These are phyloP conservation scores for Auriculariales sp. DNA, from an alignment of 768 basidiomycete species.

Conservation along the genomic window DNA sequence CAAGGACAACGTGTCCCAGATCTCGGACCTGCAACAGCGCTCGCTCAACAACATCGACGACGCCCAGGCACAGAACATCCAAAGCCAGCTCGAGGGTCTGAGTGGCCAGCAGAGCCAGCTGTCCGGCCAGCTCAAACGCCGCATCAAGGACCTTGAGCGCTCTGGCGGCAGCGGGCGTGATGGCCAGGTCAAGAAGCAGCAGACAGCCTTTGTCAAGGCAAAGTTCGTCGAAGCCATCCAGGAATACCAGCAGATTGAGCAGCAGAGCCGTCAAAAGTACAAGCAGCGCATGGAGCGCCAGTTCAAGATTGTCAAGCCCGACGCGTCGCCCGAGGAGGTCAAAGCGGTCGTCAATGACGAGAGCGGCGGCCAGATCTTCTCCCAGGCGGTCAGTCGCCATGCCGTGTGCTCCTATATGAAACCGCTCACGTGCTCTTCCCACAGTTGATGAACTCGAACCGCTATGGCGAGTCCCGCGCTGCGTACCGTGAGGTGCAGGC, in stretches of 20 bases:
- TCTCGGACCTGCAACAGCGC: slow-evolving; percentile 60
- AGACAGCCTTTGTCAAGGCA: slow-evolving; percentile 30
- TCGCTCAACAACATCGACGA: slow-evolving; percentile 70
- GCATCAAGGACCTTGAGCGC: slow-evolving; percentile 44
- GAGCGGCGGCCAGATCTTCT: slow-evolving; percentile 59
- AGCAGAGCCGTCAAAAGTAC: slow-evolving; percentile 10
- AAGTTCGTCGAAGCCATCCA: slow-evolving; percentile 16
- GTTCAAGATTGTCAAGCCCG: slow-evolving; percentile 18
- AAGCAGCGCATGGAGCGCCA: slow-evolving; percentile 15
- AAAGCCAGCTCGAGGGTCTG: slow-evolving; percentile 42
- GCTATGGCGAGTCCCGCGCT: slow-evolving; percentile 26
- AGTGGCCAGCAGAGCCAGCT: slow-evolving; percentile 44
- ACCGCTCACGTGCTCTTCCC: not conserved
- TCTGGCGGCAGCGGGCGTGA: slow-evolving; percentile 54
- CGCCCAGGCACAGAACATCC: slow-evolving; percentile 41
- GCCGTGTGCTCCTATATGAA: too few relatives aligned
- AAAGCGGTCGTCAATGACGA: slow-evolving; percentile 58
- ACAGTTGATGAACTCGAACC: slow-evolving; percentile 45
- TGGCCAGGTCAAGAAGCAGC: slow-evolving; percentile 54
- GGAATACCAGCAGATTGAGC: slow-evolving; percentile 14
- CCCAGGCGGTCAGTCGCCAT: slow-evolving; percentile 40
- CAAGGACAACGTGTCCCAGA: slow-evolving; percentile 52
- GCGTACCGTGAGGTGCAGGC: slow-evolving; percentile 34
- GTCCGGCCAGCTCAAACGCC: slow-evolving; percentile 39
- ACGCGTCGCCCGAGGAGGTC: slow-evolving; percentile 73